Evolutionary conservation across 2,329 filamentous ascomycete species (phyloP), one percentile per base, ranked within the genome.

Genomic region (Aspergillus persii): DNA sequence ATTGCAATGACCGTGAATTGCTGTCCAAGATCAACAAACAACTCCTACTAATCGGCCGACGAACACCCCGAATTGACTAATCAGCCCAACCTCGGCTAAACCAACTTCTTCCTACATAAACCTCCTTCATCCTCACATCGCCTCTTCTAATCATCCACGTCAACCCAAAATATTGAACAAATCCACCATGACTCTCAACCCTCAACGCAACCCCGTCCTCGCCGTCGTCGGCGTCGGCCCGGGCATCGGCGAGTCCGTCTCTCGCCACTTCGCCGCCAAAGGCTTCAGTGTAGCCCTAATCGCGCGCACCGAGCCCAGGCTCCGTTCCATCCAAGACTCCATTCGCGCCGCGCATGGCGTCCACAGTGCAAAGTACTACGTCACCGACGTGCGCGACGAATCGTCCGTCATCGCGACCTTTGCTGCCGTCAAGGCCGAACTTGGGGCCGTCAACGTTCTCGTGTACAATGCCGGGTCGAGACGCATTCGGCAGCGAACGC

Each of bases 381-480:
- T 58, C 4, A 57, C 60, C 3, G 62, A 64, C 39, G 53, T 61
- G 2, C 57, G 62, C 7, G 53, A 57, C 8, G 60, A 64, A 36
- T 18, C 49, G 4, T 56, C 53, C 11, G 41, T 64, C 3, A 47
- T 55, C 33, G 33, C 50, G 5, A 59, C 60, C 11, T 64, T 64
- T 9, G 11, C 33, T 2, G 8, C 39, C 3, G 62, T 64, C 49
- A 62, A 58, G n/a, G 6, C 36, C 30, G 62, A 64, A 2, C 60
- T 64, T 12, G 62, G 62, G 36, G 30, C 57, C 18, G 55, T 63
- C 11, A 31, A 60, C 31, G 62, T 63, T 15, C 48, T 63, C 7
- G 50, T 63, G 36, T 63, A 63, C 48, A 63, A 63, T 30, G 62
- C 62, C 4, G 62, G 62, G 1, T 63, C 62, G 57, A 55, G 62